These are phyloP conservation scores for Fusarium coicis DNA, from an alignment of 2,329 filamentous ascomycete species.

Conservation along the genomic window DNA sequence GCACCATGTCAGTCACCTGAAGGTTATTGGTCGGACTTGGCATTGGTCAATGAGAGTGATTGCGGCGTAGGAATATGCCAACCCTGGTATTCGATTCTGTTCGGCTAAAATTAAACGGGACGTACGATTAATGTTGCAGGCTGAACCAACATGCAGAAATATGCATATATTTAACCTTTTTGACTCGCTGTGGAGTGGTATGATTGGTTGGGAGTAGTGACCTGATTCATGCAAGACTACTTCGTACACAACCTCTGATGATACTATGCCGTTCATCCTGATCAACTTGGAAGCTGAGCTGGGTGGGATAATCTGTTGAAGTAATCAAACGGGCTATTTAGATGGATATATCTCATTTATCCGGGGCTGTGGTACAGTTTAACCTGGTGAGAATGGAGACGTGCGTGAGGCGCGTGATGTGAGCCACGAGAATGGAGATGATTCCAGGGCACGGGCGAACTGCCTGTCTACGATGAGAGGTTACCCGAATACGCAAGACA, in stretches of 20 bases:
- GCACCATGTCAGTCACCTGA: not conserved
- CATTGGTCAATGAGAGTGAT: not conserved
- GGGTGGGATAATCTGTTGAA: no score
- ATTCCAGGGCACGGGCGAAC: not conserved
- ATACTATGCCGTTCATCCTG: no score
- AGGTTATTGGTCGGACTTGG: not conserved
- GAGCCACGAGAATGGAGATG: no score
- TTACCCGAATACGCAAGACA: not conserved
- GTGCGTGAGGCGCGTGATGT: no score
- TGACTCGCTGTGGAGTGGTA: not conserved
- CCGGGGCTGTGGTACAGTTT: no score
- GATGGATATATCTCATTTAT: not conserved
- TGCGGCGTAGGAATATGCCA: not conserved
- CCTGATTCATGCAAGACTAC: not conserved
- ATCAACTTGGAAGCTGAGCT: not conserved
- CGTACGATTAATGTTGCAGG: not conserved
- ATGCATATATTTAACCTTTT: not conserved
- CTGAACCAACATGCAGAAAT: not conserved
- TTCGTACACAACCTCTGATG: no score
- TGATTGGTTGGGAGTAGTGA: not conserved
- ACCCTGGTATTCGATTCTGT: not conserved
- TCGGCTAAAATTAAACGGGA: fast-evolving
- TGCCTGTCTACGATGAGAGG: not conserved
- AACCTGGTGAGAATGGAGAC: no score
- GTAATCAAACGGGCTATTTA: no score